Conservation (phyloP, 139 green algal genomes). For the Eudorina sp. region DNA sequence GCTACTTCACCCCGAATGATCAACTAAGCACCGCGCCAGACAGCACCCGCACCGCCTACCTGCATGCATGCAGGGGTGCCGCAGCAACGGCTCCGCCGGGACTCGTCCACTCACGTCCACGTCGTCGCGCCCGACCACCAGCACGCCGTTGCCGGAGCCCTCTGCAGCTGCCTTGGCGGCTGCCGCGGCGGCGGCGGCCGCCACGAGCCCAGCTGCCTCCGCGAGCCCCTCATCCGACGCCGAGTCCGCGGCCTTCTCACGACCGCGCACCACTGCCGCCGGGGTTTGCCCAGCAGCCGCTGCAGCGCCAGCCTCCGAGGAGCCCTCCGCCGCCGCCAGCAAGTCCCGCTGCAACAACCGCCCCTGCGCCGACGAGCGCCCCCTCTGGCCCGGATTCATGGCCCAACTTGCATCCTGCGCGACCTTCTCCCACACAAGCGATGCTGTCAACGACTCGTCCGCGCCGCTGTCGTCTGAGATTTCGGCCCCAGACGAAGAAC, state of each 20-base stretch:
- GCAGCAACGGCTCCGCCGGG: slow-evolving; percentile 18
- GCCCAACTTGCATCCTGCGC: neutral
- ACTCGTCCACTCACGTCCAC: neutral
- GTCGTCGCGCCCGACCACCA: slow-evolving; percentile 36
- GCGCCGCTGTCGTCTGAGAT: neutral
- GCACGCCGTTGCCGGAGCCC: neutral
- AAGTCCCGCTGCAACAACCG: neutral
- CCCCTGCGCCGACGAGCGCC: neutral
- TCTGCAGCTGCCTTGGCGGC: neutral
- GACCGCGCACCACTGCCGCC: too few species aligned
- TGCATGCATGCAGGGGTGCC: slow-evolving; percentile 81
- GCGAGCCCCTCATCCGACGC: neutral
- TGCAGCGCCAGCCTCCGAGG: neutral
- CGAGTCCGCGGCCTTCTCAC: neutral
- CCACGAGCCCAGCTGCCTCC: slow-evolving; percentile 16
- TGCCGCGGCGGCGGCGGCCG: neutral
- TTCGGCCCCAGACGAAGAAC: neutral
- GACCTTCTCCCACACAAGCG: neutral
- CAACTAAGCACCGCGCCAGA: too few species aligned
- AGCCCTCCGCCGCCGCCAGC: neutral
- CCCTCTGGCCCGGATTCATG: neutral
- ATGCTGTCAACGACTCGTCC: neutral
- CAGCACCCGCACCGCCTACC: too few species aligned
- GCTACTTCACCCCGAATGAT: too few species aligned
- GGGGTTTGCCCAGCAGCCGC: neutral